These are phyloP conservation scores for Didymellaceae sp. DNA, from an alignment of 2,329 filamentous ascomycete genomes.

Conservation along the genomic window DNA sequence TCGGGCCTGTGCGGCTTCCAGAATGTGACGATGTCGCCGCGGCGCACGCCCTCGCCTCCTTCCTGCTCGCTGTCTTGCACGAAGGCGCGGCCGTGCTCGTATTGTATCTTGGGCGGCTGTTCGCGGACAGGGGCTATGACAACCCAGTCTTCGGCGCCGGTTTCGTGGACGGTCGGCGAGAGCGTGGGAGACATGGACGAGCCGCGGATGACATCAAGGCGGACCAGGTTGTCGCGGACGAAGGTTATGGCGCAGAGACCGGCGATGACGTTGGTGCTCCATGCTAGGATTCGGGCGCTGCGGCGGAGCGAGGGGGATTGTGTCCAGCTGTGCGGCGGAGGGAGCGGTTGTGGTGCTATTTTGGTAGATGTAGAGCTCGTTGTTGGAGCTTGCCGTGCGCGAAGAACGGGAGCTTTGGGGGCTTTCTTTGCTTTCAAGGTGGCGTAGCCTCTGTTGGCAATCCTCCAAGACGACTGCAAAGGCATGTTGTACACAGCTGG, in stretches of 20 bases:
- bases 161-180: slow-evolving; percentile 49
- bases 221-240: slow-evolving; percentile 52
- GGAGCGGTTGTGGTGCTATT: neutral
- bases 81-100: slow-evolving; percentile 9
- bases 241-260: slow-evolving; percentile 28
- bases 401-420: neutral
- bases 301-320: slow-evolving; percentile 12
- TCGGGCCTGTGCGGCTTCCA: slow-evolving; percentile 70
- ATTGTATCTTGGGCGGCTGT: slow-evolving; percentile 22
- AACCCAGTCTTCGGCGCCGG: slow-evolving; percentile 49
- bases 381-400: slow-evolving; percentile 4
- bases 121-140: slow-evolving; percentile 41
- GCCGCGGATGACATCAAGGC: slow-evolving; percentile 49
- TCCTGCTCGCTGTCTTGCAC: neutral
- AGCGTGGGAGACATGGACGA: slow-evolving; percentile 56
- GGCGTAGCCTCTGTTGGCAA: slow-evolving; percentile 4
- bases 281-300: slow-evolving; percentile 18
- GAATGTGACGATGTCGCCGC: slow-evolving; percentile 56
- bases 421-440: slow-evolving; percentile 1
- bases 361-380: slow-evolving; percentile 1
- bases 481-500: neutral
- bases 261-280: slow-evolving; percentile 24
- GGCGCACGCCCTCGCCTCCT: slow-evolving; percentile 42
- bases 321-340: slow-evolving; percentile 15
- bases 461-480: neutral